These are phyloP conservation scores for Neurospora tetraspora DNA, from an alignment of 495 filamentous ascomycete species.

Conservation along the genomic window DNA sequence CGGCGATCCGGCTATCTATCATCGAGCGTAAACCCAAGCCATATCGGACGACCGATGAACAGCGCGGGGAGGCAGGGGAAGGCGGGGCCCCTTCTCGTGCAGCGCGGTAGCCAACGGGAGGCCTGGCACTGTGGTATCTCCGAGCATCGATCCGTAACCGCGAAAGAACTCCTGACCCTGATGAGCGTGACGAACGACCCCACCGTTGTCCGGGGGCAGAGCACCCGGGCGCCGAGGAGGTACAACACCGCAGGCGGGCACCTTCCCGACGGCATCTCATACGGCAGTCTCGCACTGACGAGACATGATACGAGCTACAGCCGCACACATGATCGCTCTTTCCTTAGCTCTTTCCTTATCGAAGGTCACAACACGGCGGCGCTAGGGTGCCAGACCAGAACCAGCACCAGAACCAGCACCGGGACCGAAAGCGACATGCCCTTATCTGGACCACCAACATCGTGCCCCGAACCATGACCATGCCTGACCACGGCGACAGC, in stretches of 20 bases:
- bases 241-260: not conserved
- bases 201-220: not conserved
- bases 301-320: not conserved
- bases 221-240: not conserved
- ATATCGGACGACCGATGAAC: not conserved
- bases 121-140: too few species aligned
- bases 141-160: not conserved
- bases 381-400: not conserved
- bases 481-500: not conserved
- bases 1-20: not conserved
- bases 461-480: not conserved
- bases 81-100: not conserved
- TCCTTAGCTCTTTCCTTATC: not conserved
- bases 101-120: not conserved
- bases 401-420: not conserved
- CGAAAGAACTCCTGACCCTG: not conserved
- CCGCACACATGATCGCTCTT: not conserved
- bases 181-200: not conserved
- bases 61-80: not conserved
- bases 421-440: not conserved
- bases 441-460: not conserved
- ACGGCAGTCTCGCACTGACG: not conserved
- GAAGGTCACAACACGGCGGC: not conserved
- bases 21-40: not conserved
- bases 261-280: not conserved